Conservation (phyloP, 2,329 filamentous ascomycete species). For the Mycosphaerella arachidis region DNA sequence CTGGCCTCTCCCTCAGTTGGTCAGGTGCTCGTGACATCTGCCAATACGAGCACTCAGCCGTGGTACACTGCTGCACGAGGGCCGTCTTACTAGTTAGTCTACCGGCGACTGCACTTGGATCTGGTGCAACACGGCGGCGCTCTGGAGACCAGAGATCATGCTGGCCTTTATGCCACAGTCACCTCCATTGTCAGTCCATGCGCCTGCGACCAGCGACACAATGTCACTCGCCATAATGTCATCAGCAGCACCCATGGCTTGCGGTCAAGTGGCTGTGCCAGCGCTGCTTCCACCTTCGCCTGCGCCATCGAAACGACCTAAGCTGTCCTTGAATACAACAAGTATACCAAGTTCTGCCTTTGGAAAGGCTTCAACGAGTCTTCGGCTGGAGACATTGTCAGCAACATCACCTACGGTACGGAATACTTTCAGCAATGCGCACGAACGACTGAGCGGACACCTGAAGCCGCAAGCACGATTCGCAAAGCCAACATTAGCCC, state of each 20-base stretch:
- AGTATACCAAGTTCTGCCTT: slow-evolving; percentile 43
- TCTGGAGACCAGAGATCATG: slow-evolving; percentile 24
- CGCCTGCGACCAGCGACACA: slow-evolving; percentile 34
- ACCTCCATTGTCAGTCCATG: slow-evolving; percentile 26
- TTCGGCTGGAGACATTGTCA: slow-evolving; percentile 51
- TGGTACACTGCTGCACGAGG: slow-evolving; percentile 6
- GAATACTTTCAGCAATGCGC: slow-evolving; percentile 60
- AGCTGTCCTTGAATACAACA: slow-evolving; percentile 57
- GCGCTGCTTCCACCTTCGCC: slow-evolving; percentile 18
- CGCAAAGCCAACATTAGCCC: slow-evolving; percentile 36
- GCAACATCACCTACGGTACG: slow-evolving; percentile 56
- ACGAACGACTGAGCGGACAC: slow-evolving; percentile 38
- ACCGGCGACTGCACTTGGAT: not conserved
- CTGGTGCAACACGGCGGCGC: not conserved
- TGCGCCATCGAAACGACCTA: slow-evolving; percentile 46
- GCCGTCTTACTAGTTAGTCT: not conserved
- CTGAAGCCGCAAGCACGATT: slow-evolving; percentile 1
- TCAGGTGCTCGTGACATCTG: not conserved
- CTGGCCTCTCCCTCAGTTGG: not conserved
- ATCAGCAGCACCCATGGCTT: slow-evolving; percentile 28
- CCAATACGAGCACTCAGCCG: slow-evolving; percentile 6
- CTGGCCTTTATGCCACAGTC: slow-evolving; percentile 29
- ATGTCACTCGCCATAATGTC: slow-evolving; percentile 43
- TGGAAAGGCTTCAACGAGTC: slow-evolving; percentile 51
- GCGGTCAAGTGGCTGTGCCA: slow-evolving; percentile 20